Evolutionary conservation across 192 early-diverging fungal genomes (phyloP), one percentile per base, ranked within the genome.

Genomic region (Funneliformis mosseae): DNA sequence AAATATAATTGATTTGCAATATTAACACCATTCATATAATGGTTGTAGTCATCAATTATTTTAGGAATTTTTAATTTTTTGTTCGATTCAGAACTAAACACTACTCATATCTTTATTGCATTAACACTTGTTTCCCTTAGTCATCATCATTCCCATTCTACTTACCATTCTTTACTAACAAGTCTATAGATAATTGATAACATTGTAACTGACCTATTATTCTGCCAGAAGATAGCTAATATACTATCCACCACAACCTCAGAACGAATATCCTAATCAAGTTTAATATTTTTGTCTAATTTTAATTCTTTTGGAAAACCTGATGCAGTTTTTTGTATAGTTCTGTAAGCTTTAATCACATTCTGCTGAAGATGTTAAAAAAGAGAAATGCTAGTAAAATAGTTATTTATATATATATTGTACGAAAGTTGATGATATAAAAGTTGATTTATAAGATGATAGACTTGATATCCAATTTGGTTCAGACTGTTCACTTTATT

Each of bases 151-250:
- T n/a, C 27, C 6, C 8, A 0, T 63, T 63, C 23, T 5, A 63
- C 0, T 23, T 63, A 0, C 0, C 6, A 8, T 63, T 63, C n/a
- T 23, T 63, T 7, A 23, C 62, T 8, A 25, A 23, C n/a, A 23
- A 63, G 18, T 0, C 8, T 0, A 63, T 63, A n/a, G 5, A 63
- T 63, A 1, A 8, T 63, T 63, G n/a, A 25, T 5, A 63, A 5
- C 23, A 63, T 63, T 9, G 62, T 63, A n/a, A 63, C 62, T 27
- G n/a, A n/a, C 4, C n/a, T 5, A 63, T 63, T 63, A 2, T 63
- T 1, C 5, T 23, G 18, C 23, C 77, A 82, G 6, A 82, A 68
- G 14, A n/a, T n/a, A n/a, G 33, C 55, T 25, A 82, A 33, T 14
- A 82, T 25, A 7, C 21, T 14, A 70, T 70, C 14, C 11, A 70